Evolutionary conservation across 192 early-diverging fungal species (phyloP).

Genomic region (Radiomyces spectabilis): DNA sequence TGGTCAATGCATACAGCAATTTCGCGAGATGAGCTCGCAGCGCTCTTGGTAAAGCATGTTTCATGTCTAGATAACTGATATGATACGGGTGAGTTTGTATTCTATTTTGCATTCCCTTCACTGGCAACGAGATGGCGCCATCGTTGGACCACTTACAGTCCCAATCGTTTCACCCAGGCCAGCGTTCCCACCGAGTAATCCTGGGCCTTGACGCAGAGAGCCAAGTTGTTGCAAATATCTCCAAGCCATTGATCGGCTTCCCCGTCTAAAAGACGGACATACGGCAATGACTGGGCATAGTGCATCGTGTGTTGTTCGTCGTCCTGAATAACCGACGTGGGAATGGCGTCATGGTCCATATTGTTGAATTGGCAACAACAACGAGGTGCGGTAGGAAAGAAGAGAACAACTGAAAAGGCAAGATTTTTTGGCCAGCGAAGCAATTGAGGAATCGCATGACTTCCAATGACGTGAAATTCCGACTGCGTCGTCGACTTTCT

Average conservation of each 20-base stretch:
- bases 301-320: slow-evolving; percentile 24
- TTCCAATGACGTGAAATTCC: too few species aligned
- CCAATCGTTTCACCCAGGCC: slow-evolving; percentile 52
- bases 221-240: slow-evolving; percentile 39
- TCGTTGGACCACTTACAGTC: slow-evolving; percentile 39
- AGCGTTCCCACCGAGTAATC: slow-evolving; percentile 49
- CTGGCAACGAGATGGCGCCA: not conserved
- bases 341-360: slow-evolving; percentile 4
- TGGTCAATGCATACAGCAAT: slow-evolving; percentile 57
- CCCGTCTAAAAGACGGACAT: slow-evolving; percentile 21
- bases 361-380: too few species aligned
- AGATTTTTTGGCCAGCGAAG: too few species aligned
- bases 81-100: not conserved
- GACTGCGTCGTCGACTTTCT: too few species aligned
- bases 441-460: too few species aligned
- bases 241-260: slow-evolving; percentile 36
- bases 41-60: slow-evolving; percentile 47
- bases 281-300: slow-evolving; percentile 33
- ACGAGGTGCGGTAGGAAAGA: too few species aligned
- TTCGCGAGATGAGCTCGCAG: slow-evolving; percentile 48
- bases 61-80: slow-evolving; percentile 58
- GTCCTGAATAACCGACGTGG: slow-evolving; percentile 23
- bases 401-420: too few species aligned
- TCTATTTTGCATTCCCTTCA: not conserved
- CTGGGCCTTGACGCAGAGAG: slow-evolving; percentile 35